Evolutionary conservation across 345 rosid species (phyloP), one percentile per base, ranked within the genome.

Genomic region (Aegle marmelos): DNA sequence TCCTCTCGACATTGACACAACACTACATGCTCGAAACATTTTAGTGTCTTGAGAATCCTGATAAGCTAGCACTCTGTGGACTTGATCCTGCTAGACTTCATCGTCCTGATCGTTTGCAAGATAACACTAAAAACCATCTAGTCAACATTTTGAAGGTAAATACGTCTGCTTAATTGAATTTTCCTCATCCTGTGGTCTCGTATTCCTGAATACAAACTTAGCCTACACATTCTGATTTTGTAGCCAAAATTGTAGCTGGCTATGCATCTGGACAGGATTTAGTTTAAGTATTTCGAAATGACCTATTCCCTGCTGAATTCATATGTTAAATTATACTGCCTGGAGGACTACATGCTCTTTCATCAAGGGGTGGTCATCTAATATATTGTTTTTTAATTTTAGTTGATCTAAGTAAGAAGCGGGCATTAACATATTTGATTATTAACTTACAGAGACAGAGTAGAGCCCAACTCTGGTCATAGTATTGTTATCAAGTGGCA

Each of bases 101-200:
- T 64, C 93, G 98, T 69, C 84, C 84, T 81, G 98, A 92, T 83
- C 98, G 98, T 80, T 84, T 93, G 75, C 97, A 93, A 86, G 98
- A 93, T 84, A 82, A 88, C 79, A 72, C 79, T 28, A 87, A 88
- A 78, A 78, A 88, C 53, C 84, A 87, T 67, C 84, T 89, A 39
- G 87, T 87, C 71, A 93, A 93, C 82, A 74, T 90, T 65, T 77
- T 93, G 79, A 93, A 93, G 94, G 98, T 90, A 80, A 83, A 58
- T 54, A 60, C 28, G 63, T 76, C 70, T 36, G 77, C 68, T 14
- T 21, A 31, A 60, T 13, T 57, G 61, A 64, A 37, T 8, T 14
- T 76, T n/a, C 79, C 48, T 69, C 25, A 78, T 72, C 34, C 70
- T 77, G 34, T 16, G 61, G 45, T 33, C 14, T 57, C 14, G 64